Conservation (phyloP, 345 rosid genomes). For the Ailanthus altissimus region DNA sequence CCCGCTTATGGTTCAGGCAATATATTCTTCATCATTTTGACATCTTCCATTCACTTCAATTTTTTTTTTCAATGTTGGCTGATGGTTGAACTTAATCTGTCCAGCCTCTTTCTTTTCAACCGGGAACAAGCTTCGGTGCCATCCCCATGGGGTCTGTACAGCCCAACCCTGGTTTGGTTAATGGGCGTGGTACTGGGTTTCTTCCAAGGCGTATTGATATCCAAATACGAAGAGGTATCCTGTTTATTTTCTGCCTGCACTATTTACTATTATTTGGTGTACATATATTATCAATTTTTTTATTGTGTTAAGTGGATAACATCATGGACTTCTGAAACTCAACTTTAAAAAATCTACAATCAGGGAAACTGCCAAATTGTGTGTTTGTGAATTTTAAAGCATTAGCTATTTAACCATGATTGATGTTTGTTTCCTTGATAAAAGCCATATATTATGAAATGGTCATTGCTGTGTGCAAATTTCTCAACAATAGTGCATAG, state of each 20-base stretch:
- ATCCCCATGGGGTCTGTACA: slow-evolving; percentile 53
- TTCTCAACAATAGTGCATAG: not conserved
- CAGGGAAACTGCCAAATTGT: not conserved
- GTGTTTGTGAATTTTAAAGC: not conserved
- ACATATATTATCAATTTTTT: not conserved
- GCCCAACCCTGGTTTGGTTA: slow-evolving; percentile 50
- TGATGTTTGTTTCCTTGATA: not conserved
- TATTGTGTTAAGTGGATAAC: not conserved
- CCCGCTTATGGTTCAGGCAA: slow-evolving; percentile 82
- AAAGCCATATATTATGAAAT: not conserved
- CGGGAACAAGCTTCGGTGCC: slow-evolving; percentile 53
- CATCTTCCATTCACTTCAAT: not conserved
- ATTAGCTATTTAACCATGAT: not conserved
- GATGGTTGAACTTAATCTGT: slow-evolving; percentile 26
- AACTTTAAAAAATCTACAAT: not conserved
- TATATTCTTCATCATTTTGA: slow-evolving; percentile 15
- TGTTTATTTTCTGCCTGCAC: slow-evolving; percentile 8
- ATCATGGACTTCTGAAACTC: not conserved
- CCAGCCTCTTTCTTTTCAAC: slow-evolving; percentile 73
- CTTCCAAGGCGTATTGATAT: slow-evolving; percentile 77
- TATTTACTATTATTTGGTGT: not conserved
- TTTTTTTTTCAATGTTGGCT: slow-evolving; percentile 26
- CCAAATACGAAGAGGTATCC: slow-evolving; percentile 71
- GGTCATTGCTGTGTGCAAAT: not conserved
- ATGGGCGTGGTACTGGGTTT: slow-evolving; percentile 50